Evolutionary conservation across 164 flowering plant genomes (phyloP).

Genomic region (Magnolia officinalis): DNA sequence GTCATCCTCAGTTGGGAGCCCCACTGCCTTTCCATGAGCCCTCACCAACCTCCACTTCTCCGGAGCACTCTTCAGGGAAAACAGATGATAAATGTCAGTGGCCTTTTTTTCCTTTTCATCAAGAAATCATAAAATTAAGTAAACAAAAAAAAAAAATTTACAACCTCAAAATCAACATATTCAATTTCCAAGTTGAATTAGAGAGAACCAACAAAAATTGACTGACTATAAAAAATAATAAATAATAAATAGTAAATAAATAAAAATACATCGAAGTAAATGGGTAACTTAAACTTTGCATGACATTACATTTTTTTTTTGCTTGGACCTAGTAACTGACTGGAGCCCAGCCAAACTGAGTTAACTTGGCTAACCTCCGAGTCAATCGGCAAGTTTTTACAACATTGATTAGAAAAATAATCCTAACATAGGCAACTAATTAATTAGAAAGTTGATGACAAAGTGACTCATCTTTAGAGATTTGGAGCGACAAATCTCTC

Average conservation of each 20-base stretch:
- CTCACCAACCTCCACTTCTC: slow-evolving; percentile 84
- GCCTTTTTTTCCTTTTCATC: not conserved
- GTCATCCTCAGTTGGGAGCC: slow-evolving; percentile 96
- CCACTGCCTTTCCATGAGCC: slow-evolving; percentile 94
- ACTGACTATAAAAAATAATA: not conserved
- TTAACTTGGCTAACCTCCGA: not conserved
- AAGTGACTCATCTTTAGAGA: not conserved
- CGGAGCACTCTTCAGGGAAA: slow-evolving; percentile 62
- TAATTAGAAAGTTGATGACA: not conserved
- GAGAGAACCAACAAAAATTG: not conserved
- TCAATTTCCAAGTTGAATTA: slow-evolving; percentile 1
- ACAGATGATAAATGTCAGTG: not conserved
- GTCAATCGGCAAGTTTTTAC: not conserved
- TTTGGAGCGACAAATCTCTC: not conserved
- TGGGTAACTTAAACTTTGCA: not conserved
- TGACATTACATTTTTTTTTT: not conserved
- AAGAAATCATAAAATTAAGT: not conserved
- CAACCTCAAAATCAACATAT: not conserved
- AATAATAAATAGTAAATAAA: not conserved
- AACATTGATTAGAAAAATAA: not conserved
- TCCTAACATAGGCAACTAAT: not conserved
- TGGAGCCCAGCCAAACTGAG: not conserved
- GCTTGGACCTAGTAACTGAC: not conserved
- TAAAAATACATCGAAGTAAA: not conserved
- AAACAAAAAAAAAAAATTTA: not conserved